Conservation (phyloP, 345 rosid species). For the Eucalyptus erythrocorys region DNA sequence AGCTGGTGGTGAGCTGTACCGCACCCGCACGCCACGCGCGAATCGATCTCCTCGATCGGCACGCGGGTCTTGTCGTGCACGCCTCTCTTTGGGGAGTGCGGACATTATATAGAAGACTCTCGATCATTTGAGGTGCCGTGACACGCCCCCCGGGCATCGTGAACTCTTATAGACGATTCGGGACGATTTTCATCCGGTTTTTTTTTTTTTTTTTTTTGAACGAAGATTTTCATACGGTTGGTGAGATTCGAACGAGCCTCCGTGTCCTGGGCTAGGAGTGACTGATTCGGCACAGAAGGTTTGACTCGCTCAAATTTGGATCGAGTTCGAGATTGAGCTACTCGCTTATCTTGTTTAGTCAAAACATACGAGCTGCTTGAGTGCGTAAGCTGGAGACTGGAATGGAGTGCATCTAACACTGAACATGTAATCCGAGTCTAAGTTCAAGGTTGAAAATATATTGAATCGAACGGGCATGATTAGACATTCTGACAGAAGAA, state of each 20-base stretch:
- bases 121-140: neutral
- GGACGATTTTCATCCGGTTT: accelerated
- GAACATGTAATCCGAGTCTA: neutral
- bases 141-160: neutral
- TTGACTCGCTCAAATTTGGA: neutral
- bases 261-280: neutral
- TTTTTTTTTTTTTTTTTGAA: no score
- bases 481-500: no score
- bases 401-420: accelerated
- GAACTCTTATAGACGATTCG: accelerated
- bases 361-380: neutral
- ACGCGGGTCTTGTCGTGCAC: neutral
- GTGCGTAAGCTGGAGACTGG: neutral
- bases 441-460: neutral
- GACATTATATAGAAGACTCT: neutral
- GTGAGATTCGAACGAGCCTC: neutral
- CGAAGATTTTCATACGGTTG: neutral
- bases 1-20: neutral
- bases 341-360: neutral
- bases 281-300: neutral
- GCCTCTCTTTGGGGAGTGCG: neutral
- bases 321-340: neutral
- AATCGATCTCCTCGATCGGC: neutral
- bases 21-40: neutral
- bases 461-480: no score